Base-by-base conservation (phyloP, 768 basidiomycete genomes). In the Mycena chlorophos region DNA sequence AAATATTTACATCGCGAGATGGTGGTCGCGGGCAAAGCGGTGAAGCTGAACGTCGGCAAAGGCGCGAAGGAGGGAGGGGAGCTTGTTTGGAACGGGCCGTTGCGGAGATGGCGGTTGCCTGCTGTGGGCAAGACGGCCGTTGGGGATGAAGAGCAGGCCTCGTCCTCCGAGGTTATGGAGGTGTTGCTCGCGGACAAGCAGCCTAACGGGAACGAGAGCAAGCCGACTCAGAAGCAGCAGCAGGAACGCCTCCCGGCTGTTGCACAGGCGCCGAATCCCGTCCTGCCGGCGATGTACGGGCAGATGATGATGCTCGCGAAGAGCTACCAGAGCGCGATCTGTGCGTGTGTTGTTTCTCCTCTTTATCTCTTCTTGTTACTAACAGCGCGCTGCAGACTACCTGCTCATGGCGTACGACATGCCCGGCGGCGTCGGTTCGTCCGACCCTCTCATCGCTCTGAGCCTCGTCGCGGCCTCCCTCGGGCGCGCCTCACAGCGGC, bases 401-500 rank as follows among this genome's bases (percentile, higher is more conserved):
- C 74, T 95, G 29, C 71, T 98, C 43, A 88, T 93, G 63, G 93
- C 93, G 0, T 91, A 91, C 69, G 92, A 94, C 60, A 82, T 91
- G 63, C 86, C 84, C 56, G 87, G 84, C 0, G 77, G 91, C 14
- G n/a, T n/a, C n/a, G n/a, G n/a, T n/a, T n/a, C n/a, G n/a, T n/a
- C n/a, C n/a, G 91, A 98, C 69, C 92, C 95, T 0, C 76, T 95
- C 72, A 78, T 97, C 22, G 94, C 89, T 65, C 75, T 98, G 4
- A 84, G 81, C 40, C 77, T 98, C 8, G 91, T 88, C 0, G 84
- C 94, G 43, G 86, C 91, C 0, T 97, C 91, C 20, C 75, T 97
- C 43, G 93, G 94, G 12, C 81, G 96, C 31, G 89, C 94, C 0
- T 92, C 93, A 87, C 91, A 95, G 61, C 81, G 95, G 19, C 95